phyloP scores from a whole-genome alignment of 352 stramenopile species.

The Phytophthora capsici region DNA sequence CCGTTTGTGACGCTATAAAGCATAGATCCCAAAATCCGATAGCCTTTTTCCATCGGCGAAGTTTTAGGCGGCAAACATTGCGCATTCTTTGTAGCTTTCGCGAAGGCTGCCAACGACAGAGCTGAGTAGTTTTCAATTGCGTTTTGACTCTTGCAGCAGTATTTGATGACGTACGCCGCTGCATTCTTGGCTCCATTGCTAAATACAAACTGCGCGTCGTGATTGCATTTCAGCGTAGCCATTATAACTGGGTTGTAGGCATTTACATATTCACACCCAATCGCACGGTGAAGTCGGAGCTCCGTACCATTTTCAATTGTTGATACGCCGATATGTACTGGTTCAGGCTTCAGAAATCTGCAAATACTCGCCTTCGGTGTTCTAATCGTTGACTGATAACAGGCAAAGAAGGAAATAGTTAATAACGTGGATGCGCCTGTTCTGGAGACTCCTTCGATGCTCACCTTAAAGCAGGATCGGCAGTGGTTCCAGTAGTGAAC shows the following conservation, averaged over 20 bases:
- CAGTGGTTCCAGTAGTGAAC: neutral
- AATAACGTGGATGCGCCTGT: too few species aligned
- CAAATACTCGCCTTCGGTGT: constrained; percentile 19
- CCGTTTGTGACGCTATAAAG: constrained; percentile 23
- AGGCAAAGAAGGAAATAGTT: too few species aligned
- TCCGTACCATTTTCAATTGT: neutral
- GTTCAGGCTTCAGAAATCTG: constrained; percentile 36
- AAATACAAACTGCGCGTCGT: constrained; percentile 31
- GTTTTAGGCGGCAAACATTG: constrained; percentile 10
- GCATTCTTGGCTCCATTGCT: constrained; percentile 14
- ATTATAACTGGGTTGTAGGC: constrained; percentile 27
- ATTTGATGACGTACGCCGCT: constrained; percentile 36
- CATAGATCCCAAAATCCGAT: constrained; percentile 23
- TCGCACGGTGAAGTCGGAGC: constrained; percentile 7
- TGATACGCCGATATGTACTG: too few species aligned
- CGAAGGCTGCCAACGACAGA: constrained; percentile 18
- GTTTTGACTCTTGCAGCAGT: constrained; percentile 38
- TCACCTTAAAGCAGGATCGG: constrained; percentile 22
- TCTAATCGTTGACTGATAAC: too few species aligned
- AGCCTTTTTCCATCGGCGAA: constrained; percentile 8
- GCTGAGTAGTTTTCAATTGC: constrained; percentile 28
- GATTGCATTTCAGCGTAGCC: constrained; percentile 28
- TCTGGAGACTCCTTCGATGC: too few species aligned
- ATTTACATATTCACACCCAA: constrained; percentile 42
- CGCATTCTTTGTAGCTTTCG: constrained; percentile 6